These are phyloP conservation scores for Neofusicoccum parvum DNA, from an alignment of 2,329 filamentous ascomycete genomes.

Conservation along the genomic window DNA sequence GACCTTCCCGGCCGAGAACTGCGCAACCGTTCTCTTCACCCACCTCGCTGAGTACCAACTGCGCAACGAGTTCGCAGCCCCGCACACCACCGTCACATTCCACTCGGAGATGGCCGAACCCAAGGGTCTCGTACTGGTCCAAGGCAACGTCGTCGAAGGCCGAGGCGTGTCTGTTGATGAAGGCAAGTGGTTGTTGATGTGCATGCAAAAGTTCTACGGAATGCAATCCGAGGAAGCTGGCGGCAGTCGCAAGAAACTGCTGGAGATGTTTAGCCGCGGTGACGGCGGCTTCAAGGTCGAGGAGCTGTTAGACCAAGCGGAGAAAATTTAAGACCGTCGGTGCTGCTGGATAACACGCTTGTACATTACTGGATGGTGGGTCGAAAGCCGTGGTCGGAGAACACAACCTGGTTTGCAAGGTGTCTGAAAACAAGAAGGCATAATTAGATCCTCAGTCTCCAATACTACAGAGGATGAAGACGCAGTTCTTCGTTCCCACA, in stretches of 20 bases:
- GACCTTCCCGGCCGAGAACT: slow-evolving; percentile 75
- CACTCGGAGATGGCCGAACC: slow-evolving; percentile 76
- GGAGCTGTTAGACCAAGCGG: slow-evolving; percentile 82
- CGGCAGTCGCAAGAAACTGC: slow-evolving; percentile 61
- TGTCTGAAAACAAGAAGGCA: too few species aligned
- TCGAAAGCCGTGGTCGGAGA: too few species aligned
- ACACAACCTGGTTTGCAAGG: too few species aligned
- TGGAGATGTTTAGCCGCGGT: slow-evolving; percentile 81
- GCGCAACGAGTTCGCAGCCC: slow-evolving; percentile 83
- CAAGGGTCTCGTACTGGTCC: slow-evolving; percentile 81
- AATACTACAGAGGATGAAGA: too few species aligned
- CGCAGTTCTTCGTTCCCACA: too few species aligned
- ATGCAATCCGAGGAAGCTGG: slow-evolving; percentile 59
- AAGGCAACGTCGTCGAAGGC: slow-evolving; percentile 76
- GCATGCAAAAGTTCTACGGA: slow-evolving; percentile 89
- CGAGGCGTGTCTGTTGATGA: slow-evolving; percentile 77
- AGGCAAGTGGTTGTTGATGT: slow-evolving; percentile 88
- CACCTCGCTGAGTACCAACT: slow-evolving; percentile 91
- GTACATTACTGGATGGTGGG: neutral
- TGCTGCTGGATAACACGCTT: neutral
- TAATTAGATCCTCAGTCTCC: too few species aligned
- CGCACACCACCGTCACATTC: slow-evolving; percentile 93
- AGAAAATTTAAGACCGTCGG: slow-evolving; percentile 61
- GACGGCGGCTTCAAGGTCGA: slow-evolving; percentile 81
- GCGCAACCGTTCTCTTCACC: slow-evolving; percentile 76